These are phyloP conservation scores for Fonsecaea pugnacius DNA, from an alignment of 2,329 filamentous ascomycete species.

Conservation along the genomic window DNA sequence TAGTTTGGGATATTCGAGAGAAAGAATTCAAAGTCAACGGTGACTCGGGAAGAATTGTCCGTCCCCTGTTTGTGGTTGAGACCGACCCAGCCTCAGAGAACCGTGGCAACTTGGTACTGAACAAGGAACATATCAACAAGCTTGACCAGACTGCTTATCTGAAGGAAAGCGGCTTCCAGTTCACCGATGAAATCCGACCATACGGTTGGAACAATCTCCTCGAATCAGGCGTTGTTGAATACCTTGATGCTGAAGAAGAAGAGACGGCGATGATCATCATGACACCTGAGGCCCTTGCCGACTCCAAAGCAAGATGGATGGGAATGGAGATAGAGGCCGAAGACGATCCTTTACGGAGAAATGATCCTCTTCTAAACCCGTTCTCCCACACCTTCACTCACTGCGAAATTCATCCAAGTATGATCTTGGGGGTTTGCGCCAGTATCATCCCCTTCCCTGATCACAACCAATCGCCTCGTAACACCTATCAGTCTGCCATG, in stretches of 20 bases:
- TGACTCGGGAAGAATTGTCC: conserved; percentile 91
- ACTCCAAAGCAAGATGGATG: conserved; percentile 70
- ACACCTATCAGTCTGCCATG: conserved; percentile 99
- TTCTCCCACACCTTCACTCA: conserved; percentile 93
- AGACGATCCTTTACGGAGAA: conserved; percentile 77
- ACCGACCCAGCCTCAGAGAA: conserved; percentile 76
- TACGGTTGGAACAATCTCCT: conserved; percentile 91
- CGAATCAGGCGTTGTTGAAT: conserved; percentile 84
- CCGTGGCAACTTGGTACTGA: conserved; percentile 77
- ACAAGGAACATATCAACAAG: conserved; percentile 77
- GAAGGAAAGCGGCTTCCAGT: conserved; percentile 57
- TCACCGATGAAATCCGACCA: conserved; percentile 55
- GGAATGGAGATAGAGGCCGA: conserved; percentile 68
- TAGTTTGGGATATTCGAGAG: conserved; percentile 95
- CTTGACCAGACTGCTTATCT: conserved; percentile 63
- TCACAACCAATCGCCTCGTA: conserved; percentile 96
- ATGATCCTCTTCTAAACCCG: conserved; percentile 85
- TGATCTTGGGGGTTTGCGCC: conserved; percentile 97
- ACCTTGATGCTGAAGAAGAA: conserved; percentile 96
- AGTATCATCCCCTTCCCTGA: conserved; percentile 99
- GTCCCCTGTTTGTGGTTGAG: conserved; percentile 91
- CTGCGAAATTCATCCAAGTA: conserved; percentile 98
- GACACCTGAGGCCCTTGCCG: conserved; percentile 92
- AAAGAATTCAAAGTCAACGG: conserved; percentile 99
- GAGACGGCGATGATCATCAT: conserved; percentile 99